Evolutionary conservation across 495 filamentous ascomycete species (phyloP).

Genomic region (Parachaetomium inaequale): DNA sequence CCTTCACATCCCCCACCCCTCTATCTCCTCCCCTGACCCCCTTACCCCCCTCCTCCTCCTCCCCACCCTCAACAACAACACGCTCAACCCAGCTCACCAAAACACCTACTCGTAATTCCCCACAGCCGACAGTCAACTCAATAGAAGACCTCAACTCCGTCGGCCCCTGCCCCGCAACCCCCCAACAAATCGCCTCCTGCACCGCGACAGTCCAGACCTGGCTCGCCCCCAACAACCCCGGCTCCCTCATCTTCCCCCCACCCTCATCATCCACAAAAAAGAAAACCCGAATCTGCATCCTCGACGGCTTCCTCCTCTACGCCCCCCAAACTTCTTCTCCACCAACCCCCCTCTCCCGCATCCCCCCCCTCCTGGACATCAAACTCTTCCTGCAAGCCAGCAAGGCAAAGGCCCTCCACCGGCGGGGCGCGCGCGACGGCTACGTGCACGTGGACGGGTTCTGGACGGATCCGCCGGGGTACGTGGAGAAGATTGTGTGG

Average conservation of each 20-base stretch:
- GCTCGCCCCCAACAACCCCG: conserved; percentile 35
- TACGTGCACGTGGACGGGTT: conserved; percentile 91
- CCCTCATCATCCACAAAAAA: conserved; percentile 23
- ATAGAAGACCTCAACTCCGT: conserved; percentile 75
- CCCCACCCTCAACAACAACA: conserved; percentile 10
- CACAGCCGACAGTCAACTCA: conserved; percentile 57
- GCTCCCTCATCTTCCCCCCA: conserved; percentile 40
- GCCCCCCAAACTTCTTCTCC: conserved; percentile 30
- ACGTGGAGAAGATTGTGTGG: conserved; percentile 95
- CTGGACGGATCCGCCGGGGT: conserved; percentile 90
- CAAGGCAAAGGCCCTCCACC: conserved; percentile 55
- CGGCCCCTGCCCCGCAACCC: conserved; percentile 45
- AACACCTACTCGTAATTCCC: background rate
- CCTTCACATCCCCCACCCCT: background rate
- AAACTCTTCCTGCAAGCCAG: conserved; percentile 69
- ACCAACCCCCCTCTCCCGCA: conserved; percentile 18
- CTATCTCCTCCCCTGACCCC: background rate
- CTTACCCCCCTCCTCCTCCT: conserved; percentile 11
- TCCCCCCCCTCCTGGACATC: conserved; percentile 63
- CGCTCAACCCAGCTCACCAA: conserved; percentile 16
- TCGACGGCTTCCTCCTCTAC: conserved; percentile 87
- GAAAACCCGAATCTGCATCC: conserved; percentile 45
- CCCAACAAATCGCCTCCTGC: conserved; percentile 37
- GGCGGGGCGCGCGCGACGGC: conserved; percentile 69
- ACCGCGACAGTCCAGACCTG: conserved; percentile 41